phyloP scores from a whole-genome alignment of 495 filamentous ascomycete genomes.

The Aspergillus wentii region DNA sequence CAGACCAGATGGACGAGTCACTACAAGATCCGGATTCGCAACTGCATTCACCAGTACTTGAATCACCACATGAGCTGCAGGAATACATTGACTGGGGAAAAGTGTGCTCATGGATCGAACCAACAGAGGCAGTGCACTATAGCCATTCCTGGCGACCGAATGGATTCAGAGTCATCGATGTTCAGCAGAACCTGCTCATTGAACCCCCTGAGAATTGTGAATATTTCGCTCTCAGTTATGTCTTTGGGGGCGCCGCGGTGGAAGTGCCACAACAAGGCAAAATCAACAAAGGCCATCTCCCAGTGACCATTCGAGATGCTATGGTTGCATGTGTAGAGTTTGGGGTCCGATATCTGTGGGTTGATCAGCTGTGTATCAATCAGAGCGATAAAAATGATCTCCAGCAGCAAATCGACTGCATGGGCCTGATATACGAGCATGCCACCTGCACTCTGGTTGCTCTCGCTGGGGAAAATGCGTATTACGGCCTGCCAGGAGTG shows the following conservation, averaged over 20 bases:
- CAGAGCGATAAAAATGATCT: constrained; percentile 22
- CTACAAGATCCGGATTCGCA: no score
- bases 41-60: no score
- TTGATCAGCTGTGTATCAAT: constrained; percentile 30
- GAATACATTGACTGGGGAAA: no score
- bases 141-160: no score
- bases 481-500: constrained; percentile 9
- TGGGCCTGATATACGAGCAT: constrained; percentile 29
- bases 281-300: background rate
- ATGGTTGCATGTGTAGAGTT: constrained; percentile 10
- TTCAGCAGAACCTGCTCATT: no score
- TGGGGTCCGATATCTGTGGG: constrained; percentile 23
- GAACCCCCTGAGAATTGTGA: no score
- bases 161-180: no score
- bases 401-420: constrained; percentile 18
- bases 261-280: background rate
- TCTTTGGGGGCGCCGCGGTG: constrained; percentile 12
- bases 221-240: constrained; percentile 23
- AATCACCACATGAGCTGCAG: no score
- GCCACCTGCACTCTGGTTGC: constrained; percentile 25
- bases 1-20: no score
- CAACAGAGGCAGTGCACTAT: no score
- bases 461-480: constrained; percentile 14
- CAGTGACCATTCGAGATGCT: constrained; percentile 16
- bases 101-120: no score